A percentile compares a stretch with the other conserved stretches of the same genome.
Evolutionary conservation across 2,329 filamentous ascomycete species (phyloP).

Genomic region (Stagonosporopsis vannaccii): DNA sequence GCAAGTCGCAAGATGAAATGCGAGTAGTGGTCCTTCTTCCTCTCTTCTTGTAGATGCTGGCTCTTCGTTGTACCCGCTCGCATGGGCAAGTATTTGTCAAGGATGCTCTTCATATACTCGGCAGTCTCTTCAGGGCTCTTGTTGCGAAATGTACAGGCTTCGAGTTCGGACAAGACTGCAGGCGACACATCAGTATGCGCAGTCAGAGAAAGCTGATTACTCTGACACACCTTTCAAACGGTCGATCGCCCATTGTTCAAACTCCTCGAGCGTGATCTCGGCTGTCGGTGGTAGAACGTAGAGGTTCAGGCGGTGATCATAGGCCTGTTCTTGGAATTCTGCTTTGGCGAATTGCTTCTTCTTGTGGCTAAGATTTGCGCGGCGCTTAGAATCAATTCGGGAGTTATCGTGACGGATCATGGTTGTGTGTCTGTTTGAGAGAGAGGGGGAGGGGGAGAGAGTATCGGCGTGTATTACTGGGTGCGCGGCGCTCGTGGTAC

Average conservation of each 20-base stretch:
- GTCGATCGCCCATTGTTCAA: constrained; percentile 98
- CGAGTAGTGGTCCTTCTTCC: constrained; percentile 95
- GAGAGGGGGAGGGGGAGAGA: no score
- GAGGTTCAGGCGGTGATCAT: constrained; percentile 89
- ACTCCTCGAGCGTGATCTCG: constrained; percentile 95
- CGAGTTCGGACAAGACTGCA: constrained; percentile 82
- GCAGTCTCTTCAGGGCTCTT: constrained; percentile 82
- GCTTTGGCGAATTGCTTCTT: constrained; percentile 86
- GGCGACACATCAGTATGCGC: constrained; percentile 14
- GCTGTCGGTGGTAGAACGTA: constrained; percentile 87
- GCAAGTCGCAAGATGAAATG: constrained; percentile 96
- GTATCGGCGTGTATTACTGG: constrained; percentile 15
- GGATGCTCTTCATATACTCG: constrained; percentile 81
- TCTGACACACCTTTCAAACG: constrained; percentile 69
- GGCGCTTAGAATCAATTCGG: constrained; percentile 71
- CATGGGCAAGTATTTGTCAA: constrained; percentile 86
- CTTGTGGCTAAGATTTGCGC: constrained; percentile 77
- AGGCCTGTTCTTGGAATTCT: constrained; percentile 77
- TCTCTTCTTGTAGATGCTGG: constrained; percentile 69
- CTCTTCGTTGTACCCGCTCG: constrained; percentile 73
- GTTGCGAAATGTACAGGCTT: constrained; percentile 96
- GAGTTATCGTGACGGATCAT: constrained; percentile 52
- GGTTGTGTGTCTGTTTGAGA: constrained; percentile 1
- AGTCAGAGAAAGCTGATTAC: rapidly evolving
- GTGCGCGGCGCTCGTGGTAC: constrained; percentile 4